Conservation (phyloP, 441 rosid species). For the Corymbia citriodora region DNA sequence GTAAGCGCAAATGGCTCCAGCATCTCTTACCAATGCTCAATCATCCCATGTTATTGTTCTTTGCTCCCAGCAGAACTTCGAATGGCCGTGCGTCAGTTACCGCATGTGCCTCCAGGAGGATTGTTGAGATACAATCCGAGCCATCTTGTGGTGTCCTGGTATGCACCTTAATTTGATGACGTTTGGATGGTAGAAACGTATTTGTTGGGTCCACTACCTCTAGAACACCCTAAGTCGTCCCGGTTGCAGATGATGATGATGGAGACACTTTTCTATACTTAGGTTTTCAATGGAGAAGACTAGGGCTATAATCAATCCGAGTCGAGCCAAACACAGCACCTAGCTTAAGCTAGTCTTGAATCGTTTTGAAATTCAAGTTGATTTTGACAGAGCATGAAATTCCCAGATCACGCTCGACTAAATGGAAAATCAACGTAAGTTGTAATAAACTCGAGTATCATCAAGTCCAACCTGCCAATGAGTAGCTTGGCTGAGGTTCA, state of each 20-base stretch:
- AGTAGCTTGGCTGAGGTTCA: not conserved
- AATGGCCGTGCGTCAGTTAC: not conserved
- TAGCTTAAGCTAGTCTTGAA: too few species aligned
- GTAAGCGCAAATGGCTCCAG: not conserved
- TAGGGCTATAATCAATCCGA: not conserved
- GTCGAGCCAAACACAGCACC: not conserved
- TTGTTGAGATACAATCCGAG: not conserved
- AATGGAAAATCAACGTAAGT: not conserved
- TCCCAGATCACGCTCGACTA: not conserved
- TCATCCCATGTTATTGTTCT: not conserved
- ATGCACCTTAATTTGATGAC: not conserved
- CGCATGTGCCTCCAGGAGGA: not conserved
- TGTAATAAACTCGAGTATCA: not conserved
- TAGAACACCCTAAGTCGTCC: not conserved
- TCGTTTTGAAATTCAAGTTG: not conserved
- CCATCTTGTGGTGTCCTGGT: not conserved
- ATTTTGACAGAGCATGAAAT: not conserved
- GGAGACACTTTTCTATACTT: not conserved
- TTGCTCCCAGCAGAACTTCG: not conserved
- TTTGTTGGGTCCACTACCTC: not conserved
- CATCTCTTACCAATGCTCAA: not conserved
- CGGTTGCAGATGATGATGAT: not conserved
- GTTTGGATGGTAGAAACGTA: not conserved
- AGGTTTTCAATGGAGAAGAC: not conserved
- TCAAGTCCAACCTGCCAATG: not conserved